Evolutionary conservation across 2,329 filamentous ascomycete genomes (phyloP).

Genomic region (Beauveria australis): DNA sequence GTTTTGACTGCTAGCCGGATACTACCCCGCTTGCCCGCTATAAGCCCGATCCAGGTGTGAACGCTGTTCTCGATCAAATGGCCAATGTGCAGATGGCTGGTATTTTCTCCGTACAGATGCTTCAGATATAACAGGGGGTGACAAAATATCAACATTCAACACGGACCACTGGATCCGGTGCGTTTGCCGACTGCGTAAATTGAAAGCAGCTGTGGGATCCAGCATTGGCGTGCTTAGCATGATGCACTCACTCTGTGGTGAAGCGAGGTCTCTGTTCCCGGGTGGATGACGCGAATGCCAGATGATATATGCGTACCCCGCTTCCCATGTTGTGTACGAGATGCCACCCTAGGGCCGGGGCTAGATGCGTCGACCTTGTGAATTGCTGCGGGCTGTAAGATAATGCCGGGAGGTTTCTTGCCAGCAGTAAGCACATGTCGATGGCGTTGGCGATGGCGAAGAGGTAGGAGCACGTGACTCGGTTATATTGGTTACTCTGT

Average conservation of each 20-base stretch:
- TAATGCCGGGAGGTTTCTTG: not conserved
- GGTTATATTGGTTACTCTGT: not conserved
- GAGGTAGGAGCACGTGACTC: not conserved
- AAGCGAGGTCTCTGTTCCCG: not conserved
- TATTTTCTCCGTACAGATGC: not conserved
- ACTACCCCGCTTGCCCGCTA: conserved; percentile 3
- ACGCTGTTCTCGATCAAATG: not conserved
- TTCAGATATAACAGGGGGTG: not conserved
- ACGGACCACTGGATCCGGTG: too few species aligned
- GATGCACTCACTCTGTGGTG: too few species aligned
- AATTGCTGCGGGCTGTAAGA: too few species aligned
- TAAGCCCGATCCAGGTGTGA: not conserved
- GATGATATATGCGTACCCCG: not conserved
- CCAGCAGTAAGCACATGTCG: not conserved
- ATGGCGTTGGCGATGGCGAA: not conserved
- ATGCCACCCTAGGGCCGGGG: not conserved
- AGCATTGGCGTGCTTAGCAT: too few species aligned
- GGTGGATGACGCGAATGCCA: not conserved
- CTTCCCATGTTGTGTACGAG: not conserved
- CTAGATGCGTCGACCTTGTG: not conserved
- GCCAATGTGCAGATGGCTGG: not conserved
- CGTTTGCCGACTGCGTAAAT: not conserved
- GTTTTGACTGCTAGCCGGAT: not conserved
- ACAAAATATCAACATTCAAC: too few species aligned
- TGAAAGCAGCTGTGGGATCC: not conserved